Percentiles rank a stretch among this genome's conserved stretches.
phyloP scores from a whole-genome alignment of 192 early-diverging fungal genomes.

The Coemansia sp. region DNA sequence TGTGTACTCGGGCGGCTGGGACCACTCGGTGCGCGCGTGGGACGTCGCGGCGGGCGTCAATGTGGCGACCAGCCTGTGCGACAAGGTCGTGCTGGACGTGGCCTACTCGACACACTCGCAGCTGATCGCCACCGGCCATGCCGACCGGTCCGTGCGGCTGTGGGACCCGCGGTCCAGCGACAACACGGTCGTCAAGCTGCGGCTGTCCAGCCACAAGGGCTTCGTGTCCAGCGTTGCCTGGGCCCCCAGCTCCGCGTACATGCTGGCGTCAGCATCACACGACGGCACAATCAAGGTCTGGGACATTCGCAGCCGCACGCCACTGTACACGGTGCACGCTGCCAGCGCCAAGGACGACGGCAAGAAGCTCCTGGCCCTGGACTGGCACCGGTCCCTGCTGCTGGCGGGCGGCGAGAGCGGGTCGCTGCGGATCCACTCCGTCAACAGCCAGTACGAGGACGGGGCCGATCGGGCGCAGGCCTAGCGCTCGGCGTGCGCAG shows the following conservation, averaged over 20 bases:
- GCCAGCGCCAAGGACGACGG: constrained; percentile 33
- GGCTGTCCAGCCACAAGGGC: constrained; percentile 73
- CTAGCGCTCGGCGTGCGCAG: not conserved
- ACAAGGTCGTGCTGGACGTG: constrained; percentile 75
- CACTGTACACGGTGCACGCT: constrained; percentile 71
- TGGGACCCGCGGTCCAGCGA: constrained; percentile 90
- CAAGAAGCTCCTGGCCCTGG: constrained; percentile 52
- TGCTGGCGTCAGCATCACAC: constrained; percentile 81
- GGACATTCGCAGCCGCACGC: constrained; percentile 88
- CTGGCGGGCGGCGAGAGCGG: constrained; percentile 50
- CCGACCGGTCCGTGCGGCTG: constrained; percentile 76
- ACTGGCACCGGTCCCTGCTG: constrained; percentile 50
- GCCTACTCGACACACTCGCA: constrained; percentile 67
- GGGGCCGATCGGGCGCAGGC: not conserved
- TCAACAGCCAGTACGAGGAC: constrained; percentile 35
- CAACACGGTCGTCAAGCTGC: constrained; percentile 70
- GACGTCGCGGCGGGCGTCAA: constrained; percentile 78
- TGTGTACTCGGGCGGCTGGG: constrained; percentile 87
- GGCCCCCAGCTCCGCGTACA: constrained; percentile 73
- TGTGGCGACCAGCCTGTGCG: constrained; percentile 82
- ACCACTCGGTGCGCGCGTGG: constrained; percentile 91
- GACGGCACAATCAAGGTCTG: constrained; percentile 87
- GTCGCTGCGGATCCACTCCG: constrained; percentile 47
- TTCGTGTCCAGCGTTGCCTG: constrained; percentile 85
- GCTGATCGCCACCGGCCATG: constrained; percentile 86